Base-by-base conservation (phyloP, 345 rosid genomes). In the Raphanus raphanistrum region DNA sequence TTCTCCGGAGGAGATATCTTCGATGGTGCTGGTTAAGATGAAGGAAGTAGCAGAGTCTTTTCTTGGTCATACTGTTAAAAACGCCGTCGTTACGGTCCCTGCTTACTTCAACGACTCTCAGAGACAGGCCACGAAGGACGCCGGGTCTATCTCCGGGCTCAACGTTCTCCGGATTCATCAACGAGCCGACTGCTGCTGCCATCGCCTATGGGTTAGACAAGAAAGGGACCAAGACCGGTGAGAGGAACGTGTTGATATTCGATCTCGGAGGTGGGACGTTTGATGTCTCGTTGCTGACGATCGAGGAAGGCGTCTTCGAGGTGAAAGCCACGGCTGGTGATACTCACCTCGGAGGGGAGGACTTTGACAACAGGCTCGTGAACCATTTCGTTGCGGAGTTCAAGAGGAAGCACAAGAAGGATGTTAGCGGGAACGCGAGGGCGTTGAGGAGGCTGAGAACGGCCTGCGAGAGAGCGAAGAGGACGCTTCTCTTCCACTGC, bases 251-350 rank as follows among this genome's bases (percentile, higher is more conserved):
- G 1, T 35, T 83, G 71, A 83, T 88, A 13, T 88, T 88, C 27
- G 92, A 88, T 69, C 77, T 88, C 0, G 92, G 92, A 4, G 92
- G 92, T 2, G 92, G 92, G 35, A 89, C 93, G 6, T 89, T 89
- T 29, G 91, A 89, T 82, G 89, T 89, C 25, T 89, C 93, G 4
- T 27, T 87, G 43, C 79, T 89, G 31, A 89, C 91, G 28, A 89
- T 89, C 43, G 93, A 89, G 33, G 93, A 87, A 75, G 92, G 92
- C 41, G 86, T 88, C 26, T 88, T 88, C 5, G 92, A 88, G 68
- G 92, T 88, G 50, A 88, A 87, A 84, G 89, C 90, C 1, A 88
- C 90, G 0, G 90, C 90, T 0, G 94, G 91, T 32, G 94, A 89
- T 65, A 88, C 94, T 8, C 94, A 89, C 55, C 86, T 89, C 4